Conservation (phyloP, 2,329 filamentous ascomycete genomes). For the Penicillium capsulatum region DNA sequence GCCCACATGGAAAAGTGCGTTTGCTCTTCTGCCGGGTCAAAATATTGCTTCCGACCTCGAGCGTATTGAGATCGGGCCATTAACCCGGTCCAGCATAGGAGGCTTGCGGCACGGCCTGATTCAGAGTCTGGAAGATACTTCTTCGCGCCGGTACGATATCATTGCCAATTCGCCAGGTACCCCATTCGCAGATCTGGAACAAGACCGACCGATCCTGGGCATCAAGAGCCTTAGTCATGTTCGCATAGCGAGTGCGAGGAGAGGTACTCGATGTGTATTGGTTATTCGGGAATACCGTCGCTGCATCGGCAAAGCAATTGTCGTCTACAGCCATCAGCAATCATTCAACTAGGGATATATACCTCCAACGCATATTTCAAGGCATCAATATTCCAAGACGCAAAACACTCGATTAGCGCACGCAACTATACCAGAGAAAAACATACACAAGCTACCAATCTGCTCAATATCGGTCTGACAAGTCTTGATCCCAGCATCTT, state of each 20-base stretch:
- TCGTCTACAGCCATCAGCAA: too few species aligned
- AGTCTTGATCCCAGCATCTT: conserved; percentile 41
- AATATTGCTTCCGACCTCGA: too few species aligned
- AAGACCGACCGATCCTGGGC: conserved; percentile 42
- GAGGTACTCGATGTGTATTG: conserved; percentile 39
- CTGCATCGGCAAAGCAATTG: conserved; percentile 47
- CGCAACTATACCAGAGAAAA: too few species aligned
- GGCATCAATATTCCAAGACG: conserved; percentile 39
- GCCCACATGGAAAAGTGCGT: conserved; percentile 54
- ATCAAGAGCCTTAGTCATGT: conserved; percentile 46
- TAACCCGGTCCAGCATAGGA: too few species aligned
- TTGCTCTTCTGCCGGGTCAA: too few species aligned
- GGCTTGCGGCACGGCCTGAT: conserved; percentile 52
- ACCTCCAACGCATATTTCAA: conserved; percentile 46
- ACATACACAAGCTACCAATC: not conserved
- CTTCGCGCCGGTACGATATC: too few species aligned
- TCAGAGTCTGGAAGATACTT: conserved; percentile 51
- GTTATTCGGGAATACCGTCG: conserved; percentile 40
- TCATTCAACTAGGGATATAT: too few species aligned
- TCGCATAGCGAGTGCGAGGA: conserved; percentile 43
- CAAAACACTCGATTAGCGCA: conserved; percentile 31
- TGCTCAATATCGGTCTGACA: conserved; percentile 29
- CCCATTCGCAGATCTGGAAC: conserved; percentile 54
- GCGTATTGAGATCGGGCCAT: too few species aligned
- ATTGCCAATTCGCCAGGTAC: too few species aligned